A percentile compares a stretch with the other conserved stretches of the same genome.
These are phyloP conservation scores for Pelargonium cotyledonis DNA, from an alignment of 441 rosid species.

Conservation along the genomic window DNA sequence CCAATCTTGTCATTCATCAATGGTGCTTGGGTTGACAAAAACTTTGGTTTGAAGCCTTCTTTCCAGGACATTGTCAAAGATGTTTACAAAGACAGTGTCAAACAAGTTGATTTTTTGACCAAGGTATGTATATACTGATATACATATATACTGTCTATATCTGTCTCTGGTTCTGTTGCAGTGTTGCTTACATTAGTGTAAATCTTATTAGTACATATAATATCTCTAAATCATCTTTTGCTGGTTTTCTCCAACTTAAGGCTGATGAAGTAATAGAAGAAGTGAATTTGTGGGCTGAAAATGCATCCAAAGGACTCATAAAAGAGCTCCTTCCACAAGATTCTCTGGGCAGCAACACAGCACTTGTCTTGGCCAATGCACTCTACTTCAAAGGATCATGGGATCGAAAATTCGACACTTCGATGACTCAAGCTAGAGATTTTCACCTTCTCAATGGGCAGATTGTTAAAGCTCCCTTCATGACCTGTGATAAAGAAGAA, in stretches of 20 bases:
- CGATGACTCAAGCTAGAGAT: conserved; percentile 7
- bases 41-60: conserved; percentile 22
- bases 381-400: conserved; percentile 30
- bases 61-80: conserved; percentile 18
- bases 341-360: neutral
- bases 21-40: conserved; percentile 31
- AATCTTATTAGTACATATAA: neutral
- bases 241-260: conserved; percentile 8
- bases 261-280: conserved; percentile 16
- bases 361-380: conserved; percentile 26
- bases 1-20: conserved; percentile 27
- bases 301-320: conserved; percentile 26
- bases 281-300: conserved; percentile 24
- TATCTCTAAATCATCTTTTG: neutral
- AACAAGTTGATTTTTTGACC: conserved; percentile 22
- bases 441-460: conserved; percentile 23
- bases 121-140: neutral
- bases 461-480: conserved; percentile 22
- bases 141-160: no score
- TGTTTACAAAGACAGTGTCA: conserved; percentile 24
- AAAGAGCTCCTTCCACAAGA: conserved; percentile 10
- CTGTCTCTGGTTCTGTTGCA: no score
- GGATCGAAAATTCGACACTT: conserved; percentile 8
- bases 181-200: neutral
- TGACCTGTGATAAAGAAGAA: conserved; percentile 3